These are phyloP conservation scores for Gossypium herbaceum DNA, from an alignment of 345 rosid species.

Conservation along the genomic window DNA sequence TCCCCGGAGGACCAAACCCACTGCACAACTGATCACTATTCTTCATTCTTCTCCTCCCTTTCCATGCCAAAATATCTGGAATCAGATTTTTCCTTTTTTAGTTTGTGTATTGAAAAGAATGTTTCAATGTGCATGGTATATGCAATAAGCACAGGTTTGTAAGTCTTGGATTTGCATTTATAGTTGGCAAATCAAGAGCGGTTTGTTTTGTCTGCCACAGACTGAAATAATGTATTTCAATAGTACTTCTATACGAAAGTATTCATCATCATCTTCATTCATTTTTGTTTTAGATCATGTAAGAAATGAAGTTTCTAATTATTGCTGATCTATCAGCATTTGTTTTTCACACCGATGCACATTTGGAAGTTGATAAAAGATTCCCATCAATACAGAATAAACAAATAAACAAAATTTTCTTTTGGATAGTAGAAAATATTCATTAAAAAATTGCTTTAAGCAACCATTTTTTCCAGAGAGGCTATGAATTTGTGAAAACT, in stretches of 20 bases:
- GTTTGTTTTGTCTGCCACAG: not conserved
- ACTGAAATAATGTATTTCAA: not conserved
- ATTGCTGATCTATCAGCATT: not conserved
- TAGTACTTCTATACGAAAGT: not conserved
- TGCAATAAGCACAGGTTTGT: not conserved
- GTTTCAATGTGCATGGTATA: not conserved
- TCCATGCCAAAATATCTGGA: not conserved
- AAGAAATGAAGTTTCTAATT: not conserved
- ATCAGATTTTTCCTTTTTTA: conserved; percentile 16
- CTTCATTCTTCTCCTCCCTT: not conserved
- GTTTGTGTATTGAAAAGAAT: not conserved
- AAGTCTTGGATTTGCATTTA: not conserved
- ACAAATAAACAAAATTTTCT: no score
- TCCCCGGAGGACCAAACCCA: conserved; percentile 56
- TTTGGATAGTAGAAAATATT: no score
- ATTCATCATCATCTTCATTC: not conserved
- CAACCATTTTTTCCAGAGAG: no score
- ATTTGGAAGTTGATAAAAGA: not conserved
- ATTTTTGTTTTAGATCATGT: not conserved
- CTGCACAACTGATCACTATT: conserved; percentile 40
- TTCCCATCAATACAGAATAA: no score
- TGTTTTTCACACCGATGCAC: not conserved
- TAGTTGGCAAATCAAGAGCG: not conserved
- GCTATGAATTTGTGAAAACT: no score
- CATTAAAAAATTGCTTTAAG: no score